Conservation (phyloP, 1,284 basidiomycete genomes). For the Tranzscheliella williamsii region DNA sequence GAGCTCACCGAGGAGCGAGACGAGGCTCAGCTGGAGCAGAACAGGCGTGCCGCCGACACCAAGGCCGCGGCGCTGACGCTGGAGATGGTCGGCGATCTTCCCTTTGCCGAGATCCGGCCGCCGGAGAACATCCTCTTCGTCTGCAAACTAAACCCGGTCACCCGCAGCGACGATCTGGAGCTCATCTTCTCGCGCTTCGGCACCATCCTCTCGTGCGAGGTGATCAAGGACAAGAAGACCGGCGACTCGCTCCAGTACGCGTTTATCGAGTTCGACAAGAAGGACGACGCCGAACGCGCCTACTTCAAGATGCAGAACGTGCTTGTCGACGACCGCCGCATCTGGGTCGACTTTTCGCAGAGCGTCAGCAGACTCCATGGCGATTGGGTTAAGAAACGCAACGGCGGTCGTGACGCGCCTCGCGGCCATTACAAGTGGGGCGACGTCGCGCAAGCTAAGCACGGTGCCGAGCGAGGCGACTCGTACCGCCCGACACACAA, state of each 20-base stretch:
- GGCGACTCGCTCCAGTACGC: slow-evolving; percentile 97
- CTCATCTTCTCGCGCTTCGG: slow-evolving; percentile 97
- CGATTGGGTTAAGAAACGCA: slow-evolving; percentile 61
- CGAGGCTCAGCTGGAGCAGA: slow-evolving; percentile 79
- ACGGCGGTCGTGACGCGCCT: slow-evolving; percentile 44
- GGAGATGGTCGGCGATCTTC: slow-evolving; percentile 98
- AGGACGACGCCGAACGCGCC: slow-evolving; percentile 87
- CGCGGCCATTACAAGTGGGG: slow-evolving; percentile 32
- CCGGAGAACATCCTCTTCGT: slow-evolving; percentile 99
- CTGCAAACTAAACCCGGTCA: slow-evolving; percentile 96
- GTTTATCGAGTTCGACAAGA: slow-evolving; percentile 95
- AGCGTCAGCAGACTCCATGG: slow-evolving; percentile 73
- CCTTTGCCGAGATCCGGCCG: slow-evolving; percentile 94
- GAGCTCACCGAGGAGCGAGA: slow-evolving; percentile 64
- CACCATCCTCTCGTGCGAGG: slow-evolving; percentile 92
- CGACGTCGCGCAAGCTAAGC: no score
- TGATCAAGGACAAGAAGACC: slow-evolving; percentile 91
- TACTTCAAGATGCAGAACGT: slow-evolving; percentile 99
- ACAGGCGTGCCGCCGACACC: slow-evolving; percentile 80
- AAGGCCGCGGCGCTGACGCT: slow-evolving; percentile 90
- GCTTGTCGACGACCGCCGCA: slow-evolving; percentile 94
- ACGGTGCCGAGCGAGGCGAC: no score
- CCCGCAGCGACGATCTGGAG: slow-evolving; percentile 91
- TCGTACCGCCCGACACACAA: no score
- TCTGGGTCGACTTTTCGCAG: slow-evolving; percentile 89